These are phyloP conservation scores for Fusarium continuum DNA, from an alignment of 2,329 filamentous ascomycete species.

Conservation along the genomic window DNA sequence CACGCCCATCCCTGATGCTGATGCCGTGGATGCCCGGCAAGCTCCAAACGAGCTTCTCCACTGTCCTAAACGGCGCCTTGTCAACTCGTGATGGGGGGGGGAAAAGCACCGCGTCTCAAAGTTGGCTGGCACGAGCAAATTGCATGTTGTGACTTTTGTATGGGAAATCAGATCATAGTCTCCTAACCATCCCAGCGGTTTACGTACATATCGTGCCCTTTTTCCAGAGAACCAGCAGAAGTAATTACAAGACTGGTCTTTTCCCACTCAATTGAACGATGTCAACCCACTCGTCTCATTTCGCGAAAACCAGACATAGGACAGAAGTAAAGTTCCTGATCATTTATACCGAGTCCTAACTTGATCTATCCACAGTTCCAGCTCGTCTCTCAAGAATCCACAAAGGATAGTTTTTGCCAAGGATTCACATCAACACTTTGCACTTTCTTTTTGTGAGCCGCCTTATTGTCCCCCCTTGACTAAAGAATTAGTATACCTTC, in stretches of 20 bases:
- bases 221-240: conserved; percentile 6
- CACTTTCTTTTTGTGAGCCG: not conserved
- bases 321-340: not conserved
- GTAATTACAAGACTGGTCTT: not conserved
- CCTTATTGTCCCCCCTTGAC: not conserved
- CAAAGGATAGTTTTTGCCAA: not conserved
- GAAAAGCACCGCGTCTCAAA: conserved; percentile 26
- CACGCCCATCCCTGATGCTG: conserved; percentile 27
- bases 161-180: conserved; percentile 30
- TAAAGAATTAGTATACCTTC: conserved; percentile 2
- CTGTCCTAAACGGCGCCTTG: conserved; percentile 13
- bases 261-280: not conserved
- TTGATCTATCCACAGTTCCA: not conserved
- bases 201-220: conserved; percentile 1
- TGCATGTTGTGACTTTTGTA: not conserved
- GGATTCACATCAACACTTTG: not conserved
- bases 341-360: not conserved
- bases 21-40: conserved; percentile 14
- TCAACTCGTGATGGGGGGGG: conserved; percentile 27
- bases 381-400: not conserved
- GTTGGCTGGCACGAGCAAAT: conserved; percentile 1
- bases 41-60: conserved; percentile 31
- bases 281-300: conserved; percentile 9
- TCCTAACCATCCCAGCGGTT: not conserved
- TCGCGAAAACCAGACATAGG: not conserved